These are phyloP conservation scores for Aspergillus chevalieri DNA, from an alignment of 2,329 filamentous ascomycete genomes.

Conservation along the genomic window DNA sequence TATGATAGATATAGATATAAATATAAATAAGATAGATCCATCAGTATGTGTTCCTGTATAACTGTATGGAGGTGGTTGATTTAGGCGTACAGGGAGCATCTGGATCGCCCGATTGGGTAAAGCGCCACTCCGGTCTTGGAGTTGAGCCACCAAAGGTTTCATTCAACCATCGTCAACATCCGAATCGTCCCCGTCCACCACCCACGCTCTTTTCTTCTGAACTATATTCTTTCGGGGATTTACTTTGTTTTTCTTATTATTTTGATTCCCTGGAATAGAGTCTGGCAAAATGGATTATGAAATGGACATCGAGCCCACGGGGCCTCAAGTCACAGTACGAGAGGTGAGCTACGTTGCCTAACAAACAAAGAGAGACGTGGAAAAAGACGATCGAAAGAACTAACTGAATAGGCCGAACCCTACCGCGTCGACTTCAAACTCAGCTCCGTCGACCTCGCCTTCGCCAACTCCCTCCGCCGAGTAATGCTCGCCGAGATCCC, in stretches of 20 bases:
- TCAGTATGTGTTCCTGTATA: neutral
- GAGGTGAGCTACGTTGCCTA: slow-evolving; percentile 27
- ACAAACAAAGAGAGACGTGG: neutral
- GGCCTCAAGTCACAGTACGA: slow-evolving; percentile 44
- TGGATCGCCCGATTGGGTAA: slow-evolving; percentile 15
- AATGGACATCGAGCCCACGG: slow-evolving; percentile 44
- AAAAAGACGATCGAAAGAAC: neutral
- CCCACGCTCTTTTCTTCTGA: neutral
- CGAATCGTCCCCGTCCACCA: neutral
- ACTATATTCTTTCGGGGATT: neutral
- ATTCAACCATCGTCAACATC: neutral
- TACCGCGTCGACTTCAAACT: slow-evolving; percentile 88
- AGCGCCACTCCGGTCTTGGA: slow-evolving; percentile 9
- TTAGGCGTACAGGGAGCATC: neutral
- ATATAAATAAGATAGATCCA: slow-evolving; percentile 1
- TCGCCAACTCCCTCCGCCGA: slow-evolving; percentile 88
- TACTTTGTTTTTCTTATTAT: neutral
- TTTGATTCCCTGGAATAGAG: neutral
- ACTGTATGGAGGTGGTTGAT: neutral
- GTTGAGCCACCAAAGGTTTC: neutral
- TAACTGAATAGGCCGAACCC: slow-evolving; percentile 58
- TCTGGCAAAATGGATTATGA: slow-evolving; percentile 35
- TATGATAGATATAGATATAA: slow-evolving; percentile 4
- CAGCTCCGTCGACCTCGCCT: slow-evolving; percentile 78
- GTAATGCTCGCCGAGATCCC: slow-evolving; percentile 90